Base-by-base conservation (phyloP, 129 eudicot species). In the Mikania micrantha region DNA sequence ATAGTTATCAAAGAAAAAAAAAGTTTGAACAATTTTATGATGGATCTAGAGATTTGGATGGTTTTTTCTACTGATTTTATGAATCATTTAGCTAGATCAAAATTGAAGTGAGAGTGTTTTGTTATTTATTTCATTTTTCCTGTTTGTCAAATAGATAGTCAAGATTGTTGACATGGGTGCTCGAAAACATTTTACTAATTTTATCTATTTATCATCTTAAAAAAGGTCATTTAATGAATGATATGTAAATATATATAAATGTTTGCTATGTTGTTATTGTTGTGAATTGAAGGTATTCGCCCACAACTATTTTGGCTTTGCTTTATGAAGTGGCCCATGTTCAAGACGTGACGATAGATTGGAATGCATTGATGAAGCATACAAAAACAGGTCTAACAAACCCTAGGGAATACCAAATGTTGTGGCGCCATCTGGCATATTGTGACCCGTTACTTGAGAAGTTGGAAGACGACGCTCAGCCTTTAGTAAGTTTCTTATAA, bases 391-490 rank as follows among this genome's bases (percentile, higher is more conserved):
- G 97, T 48, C 88, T 91, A 65, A 52, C 86, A 13, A 76, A 67
- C 75, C 82, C 96, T 7, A 81, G 88, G 78, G 97, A 87, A 48
- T 85, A 85, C 81, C 97, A 87, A 54, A 83, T 83, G 94, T 53
- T 91, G 64, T 91, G 97, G 97, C 86, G 96, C 72, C 96, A 83
- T 81, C 66, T 88, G 39, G 96, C 97, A 6, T 91, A 88, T 78
- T 77, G 84, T 0, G 76, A 80, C 15, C 53, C 82, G 4, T 74
- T 91, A 72, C 61, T 70, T 24, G 88, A 85, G 34, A 50, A 38
- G 44, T 29, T 81, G 9, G 88, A 81, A 47, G 54, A 73, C 48
- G 87, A 48, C 22, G 83, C 52, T 50, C 72, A 80, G 22, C 93
- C 90, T 54, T 24, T 83, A 77, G 96, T 91, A 39, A 62, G 79